Conservation (phyloP, 2,329 filamentous ascomycete genomes). For the Ophiostoma perfectum region DNA sequence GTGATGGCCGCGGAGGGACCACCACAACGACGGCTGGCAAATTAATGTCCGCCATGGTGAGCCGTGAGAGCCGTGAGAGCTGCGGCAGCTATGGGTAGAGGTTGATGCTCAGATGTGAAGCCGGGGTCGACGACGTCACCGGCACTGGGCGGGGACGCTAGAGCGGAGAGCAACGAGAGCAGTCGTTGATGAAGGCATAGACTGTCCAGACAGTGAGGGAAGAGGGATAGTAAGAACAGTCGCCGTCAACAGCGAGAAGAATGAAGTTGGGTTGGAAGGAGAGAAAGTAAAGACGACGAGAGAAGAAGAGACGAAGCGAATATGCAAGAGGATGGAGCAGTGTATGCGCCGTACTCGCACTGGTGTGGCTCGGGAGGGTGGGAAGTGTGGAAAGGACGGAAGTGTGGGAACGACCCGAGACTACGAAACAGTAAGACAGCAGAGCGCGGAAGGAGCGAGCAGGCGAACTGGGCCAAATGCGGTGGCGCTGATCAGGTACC, state of each 20-base stretch:
- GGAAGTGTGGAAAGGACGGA: neutral
- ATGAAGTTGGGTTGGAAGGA: neutral
- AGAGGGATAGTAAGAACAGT: neutral
- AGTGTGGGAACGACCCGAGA: constrained; percentile 7
- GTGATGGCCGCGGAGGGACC: neutral
- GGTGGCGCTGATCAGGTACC: constrained; percentile 10
- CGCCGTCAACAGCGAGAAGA: neutral
- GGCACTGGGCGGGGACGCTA: constrained; percentile 1
- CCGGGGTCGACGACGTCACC: constrained; percentile 2
- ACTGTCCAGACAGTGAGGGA: constrained; percentile 7
- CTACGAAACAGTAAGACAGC: neutral
- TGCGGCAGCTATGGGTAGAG: neutral
- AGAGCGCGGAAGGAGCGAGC: constrained; percentile 10
- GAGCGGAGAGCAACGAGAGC: neutral
- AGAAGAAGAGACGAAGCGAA: neutral
- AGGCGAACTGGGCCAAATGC: constrained; percentile 1
- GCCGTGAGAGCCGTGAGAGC: neutral
- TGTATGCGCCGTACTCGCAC: constrained; percentile 10
- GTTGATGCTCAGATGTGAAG: neutral
- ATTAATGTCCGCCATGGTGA: neutral
- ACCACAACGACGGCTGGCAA: neutral
- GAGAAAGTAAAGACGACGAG: neutral
- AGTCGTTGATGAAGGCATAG: neutral
- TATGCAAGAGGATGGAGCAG: constrained; percentile 8
- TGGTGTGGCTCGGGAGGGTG: neutral